A percentile compares a stretch with the other conserved stretches of the same genome.
These are phyloP conservation scores for Mycena metata DNA, from an alignment of 768 basidiomycete species.

Conservation along the genomic window DNA sequence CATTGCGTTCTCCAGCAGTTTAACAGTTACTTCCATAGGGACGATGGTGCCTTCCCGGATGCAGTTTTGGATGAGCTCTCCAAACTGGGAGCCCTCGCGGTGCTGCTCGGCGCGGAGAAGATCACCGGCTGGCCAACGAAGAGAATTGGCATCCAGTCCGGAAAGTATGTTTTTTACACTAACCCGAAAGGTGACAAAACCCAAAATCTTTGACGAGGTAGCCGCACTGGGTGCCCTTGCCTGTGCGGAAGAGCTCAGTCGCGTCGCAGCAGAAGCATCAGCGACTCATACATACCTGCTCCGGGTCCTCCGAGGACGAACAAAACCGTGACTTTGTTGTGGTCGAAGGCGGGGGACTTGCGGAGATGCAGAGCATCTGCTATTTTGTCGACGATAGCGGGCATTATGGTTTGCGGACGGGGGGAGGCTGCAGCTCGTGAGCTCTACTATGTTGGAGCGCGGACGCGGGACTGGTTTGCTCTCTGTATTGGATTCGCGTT, in stretches of 20 bases:
- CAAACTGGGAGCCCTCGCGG: slow-evolving; percentile 86
- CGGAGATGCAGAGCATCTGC: slow-evolving; percentile 50
- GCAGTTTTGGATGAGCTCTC: slow-evolving; percentile 86
- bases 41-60: slow-evolving; percentile 95
- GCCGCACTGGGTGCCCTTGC: slow-evolving; percentile 96
- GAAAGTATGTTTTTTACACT: slow-evolving; percentile 37
- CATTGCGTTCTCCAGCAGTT: slow-evolving; percentile 96
- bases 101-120: slow-evolving; percentile 95
- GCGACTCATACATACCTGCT: slow-evolving; percentile 74
- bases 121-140: slow-evolving; percentile 82
- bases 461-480: slow-evolving; percentile 71
- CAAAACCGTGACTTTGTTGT: slow-evolving; percentile 83
- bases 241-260: slow-evolving; percentile 54
- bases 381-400: slow-evolving; percentile 59
- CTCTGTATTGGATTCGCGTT: slow-evolving; percentile 60
- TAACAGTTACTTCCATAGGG: slow-evolving; percentile 96
- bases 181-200: slow-evolving; percentile 95
- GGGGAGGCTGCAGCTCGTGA: slow-evolving; percentile 58
- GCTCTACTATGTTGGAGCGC: slow-evolving; percentile 63
- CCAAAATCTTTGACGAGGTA: slow-evolving; percentile 86
- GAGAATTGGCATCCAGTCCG: slow-evolving; percentile 21
- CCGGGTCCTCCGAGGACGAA: slow-evolving; percentile 98
- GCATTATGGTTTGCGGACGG: slow-evolving; percentile 58
- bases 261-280: slow-evolving; percentile 10
- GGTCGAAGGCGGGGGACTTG: slow-evolving; percentile 70